Evolutionary conservation across 208 protist species (phyloP), one percentile per base, ranked within the genome.

Genomic region (Leishmania turanica): DNA sequence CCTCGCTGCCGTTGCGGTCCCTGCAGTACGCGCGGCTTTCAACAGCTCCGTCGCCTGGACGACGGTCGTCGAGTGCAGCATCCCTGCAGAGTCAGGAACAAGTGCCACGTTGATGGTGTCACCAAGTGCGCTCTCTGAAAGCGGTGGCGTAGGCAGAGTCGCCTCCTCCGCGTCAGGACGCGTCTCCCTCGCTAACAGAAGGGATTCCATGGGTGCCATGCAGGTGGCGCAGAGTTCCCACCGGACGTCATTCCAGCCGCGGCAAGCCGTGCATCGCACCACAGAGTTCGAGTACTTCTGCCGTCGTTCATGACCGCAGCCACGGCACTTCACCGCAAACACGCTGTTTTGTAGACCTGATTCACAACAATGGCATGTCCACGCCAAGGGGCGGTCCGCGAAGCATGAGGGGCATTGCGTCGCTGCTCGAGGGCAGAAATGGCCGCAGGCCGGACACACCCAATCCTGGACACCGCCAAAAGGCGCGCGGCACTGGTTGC

Each of bases 161-260:
- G 27, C 45, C 21, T 19, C 45, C 27, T 27, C 27, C 7, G 69
- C 49, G 5, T 1, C 40, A 15, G 42, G 45, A 0, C 21, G 19
- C n/a, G 37, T 54, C 51, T 13, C 51, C 56, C 5, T 47, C 21
- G 34, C 9, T 24, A 21, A 15, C 56, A 15, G 37, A 9, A 49
- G 24, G 17, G 62, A 40, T 27, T 62, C 27, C 21, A 89, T 60
- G 17, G 84, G 92, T 68, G 81, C 77, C 87, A 89, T 64, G 37
- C 93, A 97, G 74, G 77, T 88, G 66, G 85, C 81, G 75, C 94
- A 97, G 69, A 97, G 80, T 79, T 97, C 92, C 92, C 92, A 97
- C 24, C 92, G 90, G 27, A 89, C 87, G 78, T 96, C 94, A 77
- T 96, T 95, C 42, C 84, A 89, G 24, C 85, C 84, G 17, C 69